These are phyloP conservation scores for Aspergillus fumigatiaffinis DNA, from an alignment of 2,329 filamentous ascomycete species.

Conservation along the genomic window DNA sequence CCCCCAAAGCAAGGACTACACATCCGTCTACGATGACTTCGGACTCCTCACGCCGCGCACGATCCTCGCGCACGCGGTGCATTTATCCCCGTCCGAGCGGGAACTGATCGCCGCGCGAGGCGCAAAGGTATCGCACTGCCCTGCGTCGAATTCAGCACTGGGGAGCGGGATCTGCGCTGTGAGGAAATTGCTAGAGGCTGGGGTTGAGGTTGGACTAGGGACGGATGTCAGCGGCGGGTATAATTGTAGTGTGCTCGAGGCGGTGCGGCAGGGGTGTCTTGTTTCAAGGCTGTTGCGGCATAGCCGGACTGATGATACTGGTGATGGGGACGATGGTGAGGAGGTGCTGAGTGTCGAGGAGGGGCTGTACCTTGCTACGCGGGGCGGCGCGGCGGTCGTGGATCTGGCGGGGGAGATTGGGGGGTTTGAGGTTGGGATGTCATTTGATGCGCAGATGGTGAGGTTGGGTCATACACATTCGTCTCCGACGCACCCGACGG, in stretches of 20 bases:
- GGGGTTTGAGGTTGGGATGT: slow-evolving; percentile 78
- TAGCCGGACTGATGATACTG: too few relatives aligned
- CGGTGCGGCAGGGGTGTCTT: slow-evolving; percentile 75
- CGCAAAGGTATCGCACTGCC: slow-evolving; percentile 76
- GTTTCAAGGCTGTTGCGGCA: slow-evolving; percentile 62
- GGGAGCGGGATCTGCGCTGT: slow-evolving; percentile 76
- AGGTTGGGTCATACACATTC: slow-evolving; percentile 42
- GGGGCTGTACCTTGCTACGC: slow-evolving; percentile 77
- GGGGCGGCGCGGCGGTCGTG: slow-evolving; percentile 80
- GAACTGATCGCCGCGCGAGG: slow-evolving; percentile 57
- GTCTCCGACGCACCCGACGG: too few relatives aligned
- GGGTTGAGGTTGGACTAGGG: slow-evolving; percentile 77
- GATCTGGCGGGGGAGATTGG: slow-evolving; percentile 70
- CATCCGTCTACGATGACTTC: slow-evolving; percentile 71
- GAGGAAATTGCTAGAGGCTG: slow-evolving; percentile 67
- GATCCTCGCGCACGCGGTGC: slow-evolving; percentile 80
- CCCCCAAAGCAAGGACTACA: slow-evolving; percentile 62
- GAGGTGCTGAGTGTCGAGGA: slow-evolving; percentile 79
- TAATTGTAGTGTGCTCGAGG: slow-evolving; percentile 73
- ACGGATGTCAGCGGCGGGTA: slow-evolving; percentile 92
- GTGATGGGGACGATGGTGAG: slow-evolving; percentile 31
- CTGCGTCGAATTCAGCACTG: slow-evolving; percentile 77
- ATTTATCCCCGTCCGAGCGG: slow-evolving; percentile 66
- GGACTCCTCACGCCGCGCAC: slow-evolving; percentile 68
- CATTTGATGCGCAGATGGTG: slow-evolving; percentile 88